Percentiles rank a stretch among this genome's conserved stretches.
These are phyloP conservation scores for Mycena kentingensis DNA, from an alignment of 768 basidiomycete species.

Conservation along the genomic window DNA sequence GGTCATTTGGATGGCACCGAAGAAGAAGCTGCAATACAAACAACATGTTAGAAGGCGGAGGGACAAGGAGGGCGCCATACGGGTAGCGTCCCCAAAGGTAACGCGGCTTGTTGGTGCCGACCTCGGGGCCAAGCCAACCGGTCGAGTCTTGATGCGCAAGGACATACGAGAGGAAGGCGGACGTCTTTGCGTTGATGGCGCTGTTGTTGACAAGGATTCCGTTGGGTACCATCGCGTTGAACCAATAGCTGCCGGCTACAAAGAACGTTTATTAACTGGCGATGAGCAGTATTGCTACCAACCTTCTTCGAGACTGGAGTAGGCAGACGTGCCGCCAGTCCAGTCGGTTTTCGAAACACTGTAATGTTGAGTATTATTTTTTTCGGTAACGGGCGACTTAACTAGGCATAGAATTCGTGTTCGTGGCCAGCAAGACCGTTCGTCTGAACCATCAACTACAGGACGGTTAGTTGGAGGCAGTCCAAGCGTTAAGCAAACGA, in stretches of 20 bases:
- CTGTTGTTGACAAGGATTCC: conserved; percentile 48
- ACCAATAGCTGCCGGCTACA: conserved; percentile 60
- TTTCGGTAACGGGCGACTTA: conserved; percentile 2
- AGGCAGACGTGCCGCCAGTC: conserved; percentile 41
- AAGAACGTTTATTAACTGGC: background rate
- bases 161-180: conserved; percentile 52
- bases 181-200: conserved; percentile 48
- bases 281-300: background rate
- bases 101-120: conserved; percentile 52
- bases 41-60: background rate
- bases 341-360: conserved; percentile 46
- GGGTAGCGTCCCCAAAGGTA: conserved; percentile 54
- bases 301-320: conserved; percentile 49
- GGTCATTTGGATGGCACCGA: conserved; percentile 61
- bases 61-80: background rate
- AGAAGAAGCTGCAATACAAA: conserved; percentile 23
- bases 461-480: background rate
- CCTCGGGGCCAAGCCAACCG: conserved; percentile 60
- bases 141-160: conserved; percentile 52
- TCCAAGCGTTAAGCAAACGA: background rate
- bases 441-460: conserved; percentile 43
- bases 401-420: conserved; percentile 48
- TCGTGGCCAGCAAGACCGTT: conserved; percentile 47
- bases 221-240: conserved; percentile 59
- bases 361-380: too few relatives aligned